Conservation (phyloP, 495 filamentous ascomycete species). For the Filosporella fistucella region DNA sequence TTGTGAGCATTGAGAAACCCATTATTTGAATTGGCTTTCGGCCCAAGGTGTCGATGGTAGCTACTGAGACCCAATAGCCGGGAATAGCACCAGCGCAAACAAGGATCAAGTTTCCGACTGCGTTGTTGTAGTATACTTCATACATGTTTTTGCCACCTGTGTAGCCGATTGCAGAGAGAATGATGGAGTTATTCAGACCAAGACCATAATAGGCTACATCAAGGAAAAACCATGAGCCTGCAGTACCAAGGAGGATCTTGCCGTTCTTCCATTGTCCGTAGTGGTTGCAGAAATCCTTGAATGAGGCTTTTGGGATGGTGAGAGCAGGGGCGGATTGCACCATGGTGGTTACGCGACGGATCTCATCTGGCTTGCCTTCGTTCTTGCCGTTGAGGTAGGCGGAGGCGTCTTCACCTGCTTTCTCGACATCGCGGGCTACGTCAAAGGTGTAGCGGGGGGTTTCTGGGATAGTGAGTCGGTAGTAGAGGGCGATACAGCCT, state of each 20-base stretch:
- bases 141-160: constrained; percentile 52
- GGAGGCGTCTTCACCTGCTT: constrained; percentile 61
- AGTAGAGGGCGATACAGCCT: constrained; percentile 72
- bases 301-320: constrained; percentile 57
- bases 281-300: constrained; percentile 58
- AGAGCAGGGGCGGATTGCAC: constrained; percentile 39
- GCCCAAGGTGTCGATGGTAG: constrained; percentile 60
- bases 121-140: constrained; percentile 61
- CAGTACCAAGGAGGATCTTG: constrained; percentile 69
- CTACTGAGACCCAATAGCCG: constrained; percentile 73
- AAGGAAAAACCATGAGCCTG: constrained; percentile 76
- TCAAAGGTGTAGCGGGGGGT: constrained; percentile 69
- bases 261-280: constrained; percentile 64
- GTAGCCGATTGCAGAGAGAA: constrained; percentile 66
- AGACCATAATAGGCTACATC: constrained; percentile 38
- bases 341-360: constrained; percentile 47
- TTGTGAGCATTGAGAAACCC: constrained; percentile 65
- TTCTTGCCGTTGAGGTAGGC: constrained; percentile 54
- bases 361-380: constrained; percentile 59
- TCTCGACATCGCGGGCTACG: constrained; percentile 53
- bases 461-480: constrained; percentile 76
- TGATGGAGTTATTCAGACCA: constrained; percentile 63
- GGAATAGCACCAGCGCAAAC: constrained; percentile 72
- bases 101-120: constrained; percentile 70
- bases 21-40: constrained; percentile 67